phyloP scores from a whole-genome alignment of 2,329 filamentous ascomycete genomes.

The Fusarium sp. region DNA sequence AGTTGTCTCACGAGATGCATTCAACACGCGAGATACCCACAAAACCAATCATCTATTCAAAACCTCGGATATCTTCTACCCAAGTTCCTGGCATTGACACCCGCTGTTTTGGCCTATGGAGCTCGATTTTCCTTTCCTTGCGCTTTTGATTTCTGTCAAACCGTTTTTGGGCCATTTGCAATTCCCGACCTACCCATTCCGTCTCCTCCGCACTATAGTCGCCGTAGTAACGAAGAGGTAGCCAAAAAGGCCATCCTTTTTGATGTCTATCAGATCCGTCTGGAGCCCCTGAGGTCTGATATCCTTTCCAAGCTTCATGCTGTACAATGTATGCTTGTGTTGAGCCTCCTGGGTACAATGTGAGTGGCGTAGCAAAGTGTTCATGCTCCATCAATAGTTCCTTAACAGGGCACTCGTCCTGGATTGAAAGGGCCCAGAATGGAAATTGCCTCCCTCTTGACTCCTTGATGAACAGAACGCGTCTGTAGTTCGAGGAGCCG shows the following conservation, averaged over 20 bases:
- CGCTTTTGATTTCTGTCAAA: constrained; percentile 1
- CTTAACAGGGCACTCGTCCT: background rate
- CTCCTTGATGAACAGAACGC: background rate
- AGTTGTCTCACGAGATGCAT: too few relatives aligned
- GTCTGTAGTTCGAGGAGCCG: background rate
- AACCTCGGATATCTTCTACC: background rate
- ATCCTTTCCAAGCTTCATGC: background rate
- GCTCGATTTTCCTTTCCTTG: background rate
- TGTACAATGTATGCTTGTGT: background rate
- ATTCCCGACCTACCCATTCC: background rate
- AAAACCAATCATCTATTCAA: background rate
- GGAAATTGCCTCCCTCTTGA: background rate
- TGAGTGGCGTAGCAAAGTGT: background rate
- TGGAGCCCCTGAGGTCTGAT: background rate
- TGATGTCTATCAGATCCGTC: background rate
- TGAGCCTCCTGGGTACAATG: background rate
- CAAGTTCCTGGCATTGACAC: background rate
- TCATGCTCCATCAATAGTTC: background rate
- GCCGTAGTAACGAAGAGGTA: background rate
- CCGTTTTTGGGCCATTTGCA: background rate
- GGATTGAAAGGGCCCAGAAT: background rate
- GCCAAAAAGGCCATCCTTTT: background rate
- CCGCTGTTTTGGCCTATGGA: accelerated
- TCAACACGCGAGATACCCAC: accelerated
- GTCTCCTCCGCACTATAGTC: background rate